A percentile compares a stretch with the other conserved stretches of the same genome.
Conservation (phyloP, 108 stramenopile species). For the Nitzschia inconspicua region DNA sequence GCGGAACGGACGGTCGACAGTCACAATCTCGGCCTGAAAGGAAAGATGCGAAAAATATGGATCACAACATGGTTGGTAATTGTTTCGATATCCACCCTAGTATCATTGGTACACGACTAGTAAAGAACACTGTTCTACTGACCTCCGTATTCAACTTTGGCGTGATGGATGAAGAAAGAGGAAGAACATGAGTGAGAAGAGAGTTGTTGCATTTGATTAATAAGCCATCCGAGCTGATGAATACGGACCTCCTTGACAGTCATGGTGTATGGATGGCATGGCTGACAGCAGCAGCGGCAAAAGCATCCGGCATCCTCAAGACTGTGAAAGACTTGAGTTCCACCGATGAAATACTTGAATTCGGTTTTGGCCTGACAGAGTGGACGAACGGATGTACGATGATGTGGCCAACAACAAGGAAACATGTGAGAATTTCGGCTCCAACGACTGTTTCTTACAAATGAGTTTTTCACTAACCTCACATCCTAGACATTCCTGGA, state of each 20-base stretch:
- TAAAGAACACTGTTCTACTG: no score
- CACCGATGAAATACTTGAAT: slow-evolving; percentile 56
- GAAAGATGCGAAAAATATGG: no score
- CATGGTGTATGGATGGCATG: slow-evolving; percentile 42
- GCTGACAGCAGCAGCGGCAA: slow-evolving; percentile 45
- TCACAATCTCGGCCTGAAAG: slow-evolving; percentile 35
- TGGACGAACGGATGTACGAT: no score
- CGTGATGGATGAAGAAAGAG: background rate
- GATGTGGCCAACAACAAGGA: background rate
- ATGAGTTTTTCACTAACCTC: no score
- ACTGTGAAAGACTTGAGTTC: slow-evolving; percentile 32
- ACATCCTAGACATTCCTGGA: slow-evolving; percentile 42
- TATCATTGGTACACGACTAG: no score
- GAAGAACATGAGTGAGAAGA: background rate
- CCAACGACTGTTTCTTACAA: slow-evolving; percentile 49
- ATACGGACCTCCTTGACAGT: slow-evolving; percentile 10
- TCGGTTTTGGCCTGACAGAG: no score
- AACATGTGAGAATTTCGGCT: slow-evolving; percentile 14
- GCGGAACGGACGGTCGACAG: slow-evolving; percentile 43
- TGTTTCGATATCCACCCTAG: no score
- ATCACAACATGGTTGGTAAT: no score
- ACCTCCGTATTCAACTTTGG: no score
- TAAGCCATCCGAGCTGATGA: background rate
- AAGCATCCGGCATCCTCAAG: slow-evolving; percentile 53
- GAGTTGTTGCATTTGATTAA: background rate